Evolutionary conservation across 2,329 filamentous ascomycete species (phyloP), one percentile per base, ranked within the genome.

Genomic region (Lecanicillium sp.): DNA sequence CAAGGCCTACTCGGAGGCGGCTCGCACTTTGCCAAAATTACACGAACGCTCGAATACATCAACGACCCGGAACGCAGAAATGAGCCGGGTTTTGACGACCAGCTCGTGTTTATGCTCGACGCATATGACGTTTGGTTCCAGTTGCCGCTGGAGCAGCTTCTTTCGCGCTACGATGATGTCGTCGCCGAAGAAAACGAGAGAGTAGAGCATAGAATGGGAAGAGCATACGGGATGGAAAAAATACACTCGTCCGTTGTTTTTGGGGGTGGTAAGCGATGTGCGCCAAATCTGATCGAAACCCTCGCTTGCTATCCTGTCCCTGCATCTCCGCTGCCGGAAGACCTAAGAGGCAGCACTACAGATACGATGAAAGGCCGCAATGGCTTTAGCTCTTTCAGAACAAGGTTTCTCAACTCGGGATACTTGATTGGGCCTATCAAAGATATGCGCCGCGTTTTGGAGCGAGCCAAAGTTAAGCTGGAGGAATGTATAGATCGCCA

Each of bases 101-200:
- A 59, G 9, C 44, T 58, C 9, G 34, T 57, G 3, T 36, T 58
- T 17, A 49, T 59, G 25, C 41, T 57, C 3, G 56, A 59, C n/a
- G 47, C 50, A 9, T 57, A 56, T 34, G 55, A 59, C 22, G 45
- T 55, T 19, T 59, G 56, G 56, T 58, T 59, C 27, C 56, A 59
- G 45, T 48, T 59, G 1, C 55, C 55, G 2, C 19, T 44, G 19
- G 50, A 55, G 18, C 43, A 47, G 4, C 46, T 57, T 5, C 20
- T 56, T 6, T 39, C 43, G 9, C 51, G 54, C 5, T 57, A 54
- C 40, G 30, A 50, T 12, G 45, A 43, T 25, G 42, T 54, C n/a
- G 30, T 49, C 20, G 45, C 43, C 8, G 41, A 48, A 13, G 52
- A 52, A 12, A 48, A 49, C 41, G 41, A 44, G 15, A 45, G 52